Evolutionary conservation across 805 yeast genomes (phyloP).

Genomic region (Aciculoconidium aculeatum): DNA sequence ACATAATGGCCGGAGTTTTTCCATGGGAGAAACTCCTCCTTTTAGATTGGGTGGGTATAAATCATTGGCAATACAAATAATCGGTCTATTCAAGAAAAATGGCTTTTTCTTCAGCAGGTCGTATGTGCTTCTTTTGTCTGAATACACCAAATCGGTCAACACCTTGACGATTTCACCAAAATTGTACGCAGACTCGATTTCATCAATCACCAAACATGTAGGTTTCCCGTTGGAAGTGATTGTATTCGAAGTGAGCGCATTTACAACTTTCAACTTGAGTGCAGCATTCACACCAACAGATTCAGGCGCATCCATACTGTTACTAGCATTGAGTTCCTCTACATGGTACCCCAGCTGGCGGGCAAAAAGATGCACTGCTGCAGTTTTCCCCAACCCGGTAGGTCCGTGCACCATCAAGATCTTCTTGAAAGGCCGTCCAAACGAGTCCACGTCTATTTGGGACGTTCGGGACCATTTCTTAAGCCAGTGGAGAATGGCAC

Average conservation of each 20-base stretch:
- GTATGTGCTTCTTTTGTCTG: conserved; percentile 50
- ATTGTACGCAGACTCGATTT: conserved; percentile 56
- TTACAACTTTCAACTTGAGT: conserved; percentile 33
- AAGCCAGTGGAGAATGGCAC: conserved; percentile 36
- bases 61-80: conserved; percentile 89
- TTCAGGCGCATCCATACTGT: conserved; percentile 34
- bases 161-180: conserved; percentile 32
- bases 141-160: conserved; percentile 53
- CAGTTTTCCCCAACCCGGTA: conserved; percentile 90
- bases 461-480: conserved; percentile 25
- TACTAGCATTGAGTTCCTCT: conserved; percentile 76
- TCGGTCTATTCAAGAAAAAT: conserved; percentile 63
- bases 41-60: conserved; percentile 45
- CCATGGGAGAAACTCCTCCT: conserved; percentile 49
- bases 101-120: conserved; percentile 26
- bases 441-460: conserved; percentile 15
- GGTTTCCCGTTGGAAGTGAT: conserved; percentile 68
- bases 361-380: conserved; percentile 81
- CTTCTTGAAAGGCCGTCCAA: conserved; percentile 42
- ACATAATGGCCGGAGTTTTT: conserved; percentile 63
- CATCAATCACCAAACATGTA: conserved; percentile 80
- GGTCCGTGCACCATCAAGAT: conserved; percentile 82
- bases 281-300: conserved; percentile 24
- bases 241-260: conserved; percentile 54
- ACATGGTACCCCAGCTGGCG: conserved; percentile 74